A percentile compares a stretch with the other conserved stretches of the same genome.
Conservation (phyloP, 108 stramenopile species). For the Nitzschia sp. region DNA sequence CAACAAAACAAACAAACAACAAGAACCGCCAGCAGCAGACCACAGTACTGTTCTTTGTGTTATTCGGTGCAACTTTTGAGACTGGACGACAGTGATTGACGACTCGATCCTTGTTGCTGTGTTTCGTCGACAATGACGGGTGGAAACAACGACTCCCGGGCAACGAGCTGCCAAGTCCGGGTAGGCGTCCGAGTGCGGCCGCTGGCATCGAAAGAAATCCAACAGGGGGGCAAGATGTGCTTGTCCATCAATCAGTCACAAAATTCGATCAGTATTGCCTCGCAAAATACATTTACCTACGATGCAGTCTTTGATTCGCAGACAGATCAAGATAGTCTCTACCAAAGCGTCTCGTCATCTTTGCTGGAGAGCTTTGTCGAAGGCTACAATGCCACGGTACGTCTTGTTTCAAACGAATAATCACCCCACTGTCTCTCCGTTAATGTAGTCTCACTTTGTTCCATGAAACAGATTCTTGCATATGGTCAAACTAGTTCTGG, state of each 20-base stretch:
- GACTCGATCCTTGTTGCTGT: too few species aligned
- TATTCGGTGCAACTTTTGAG: too few species aligned
- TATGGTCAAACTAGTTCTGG: constrained; percentile 93
- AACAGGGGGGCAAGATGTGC: constrained; percentile 62
- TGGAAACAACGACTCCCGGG: not conserved
- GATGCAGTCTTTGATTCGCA: constrained; percentile 74
- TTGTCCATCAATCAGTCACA: constrained; percentile 46
- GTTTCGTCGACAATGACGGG: not conserved
- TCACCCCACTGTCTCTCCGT: not conserved
- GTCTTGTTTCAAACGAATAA: constrained; percentile 3
- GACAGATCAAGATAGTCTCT: constrained; percentile 62
- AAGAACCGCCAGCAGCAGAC: too few species aligned
- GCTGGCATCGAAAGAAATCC: constrained; percentile 67
- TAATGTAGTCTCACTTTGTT: too few species aligned
- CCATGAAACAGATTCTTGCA: constrained; percentile 83
- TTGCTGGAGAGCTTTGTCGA: constrained; percentile 81
- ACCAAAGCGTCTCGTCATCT: constrained; percentile 59
- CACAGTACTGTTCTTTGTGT: too few species aligned
- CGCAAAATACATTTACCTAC: constrained; percentile 65
- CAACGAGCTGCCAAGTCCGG: constrained; percentile 39
- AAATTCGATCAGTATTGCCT: constrained; percentile 55
- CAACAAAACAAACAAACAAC: too few species aligned
- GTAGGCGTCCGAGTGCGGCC: constrained; percentile 85
- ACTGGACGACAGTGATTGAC: too few species aligned
- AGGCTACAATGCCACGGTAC: constrained; percentile 89